Conservation (phyloP, 1,284 basidiomycete genomes). For the Puccinia sorghi region DNA sequence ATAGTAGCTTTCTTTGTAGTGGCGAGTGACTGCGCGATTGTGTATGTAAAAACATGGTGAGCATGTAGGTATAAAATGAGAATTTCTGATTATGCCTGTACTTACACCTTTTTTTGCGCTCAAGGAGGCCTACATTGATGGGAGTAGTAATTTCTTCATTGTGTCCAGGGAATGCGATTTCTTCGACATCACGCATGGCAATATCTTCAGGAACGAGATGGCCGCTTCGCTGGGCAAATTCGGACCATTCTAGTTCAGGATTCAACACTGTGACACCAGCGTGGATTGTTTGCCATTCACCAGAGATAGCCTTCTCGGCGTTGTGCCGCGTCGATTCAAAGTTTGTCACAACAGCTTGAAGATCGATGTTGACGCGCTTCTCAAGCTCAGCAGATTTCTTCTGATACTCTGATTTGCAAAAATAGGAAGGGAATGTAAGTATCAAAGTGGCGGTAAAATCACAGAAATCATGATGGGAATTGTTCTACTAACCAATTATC, state of each 20-base stretch:
- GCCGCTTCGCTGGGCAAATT: slow-evolving; percentile 89
- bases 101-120: slow-evolving; percentile 83
- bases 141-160: slow-evolving; percentile 53
- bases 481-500: slow-evolving; percentile 1
- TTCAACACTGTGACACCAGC: slow-evolving; percentile 78
- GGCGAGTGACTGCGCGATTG: slow-evolving; percentile 4
- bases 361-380: slow-evolving; percentile 50
- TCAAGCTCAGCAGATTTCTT: slow-evolving; percentile 50
- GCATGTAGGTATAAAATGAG: too few relatives aligned
- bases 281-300: slow-evolving; percentile 35
- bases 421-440: slow-evolving; percentile 24
- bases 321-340: slow-evolving; percentile 50
- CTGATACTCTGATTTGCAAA: slow-evolving; percentile 54
- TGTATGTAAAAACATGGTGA: background rate
- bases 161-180: slow-evolving; percentile 55
- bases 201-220: slow-evolving; percentile 87
- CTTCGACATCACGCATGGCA: slow-evolving; percentile 51
- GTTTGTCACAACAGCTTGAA: slow-evolving; percentile 53
- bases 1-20: slow-evolving; percentile 54
- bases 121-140: slow-evolving; percentile 54
- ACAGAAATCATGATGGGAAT: background rate
- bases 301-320: background rate
- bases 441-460: background rate
- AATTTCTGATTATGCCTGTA: too few relatives aligned
- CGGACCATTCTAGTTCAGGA: slow-evolving; percentile 94